Evolutionary conservation across 768 basidiomycete genomes (phyloP), one percentile per base, ranked within the genome.

Genomic region (Auricularia auricula-judae): DNA sequence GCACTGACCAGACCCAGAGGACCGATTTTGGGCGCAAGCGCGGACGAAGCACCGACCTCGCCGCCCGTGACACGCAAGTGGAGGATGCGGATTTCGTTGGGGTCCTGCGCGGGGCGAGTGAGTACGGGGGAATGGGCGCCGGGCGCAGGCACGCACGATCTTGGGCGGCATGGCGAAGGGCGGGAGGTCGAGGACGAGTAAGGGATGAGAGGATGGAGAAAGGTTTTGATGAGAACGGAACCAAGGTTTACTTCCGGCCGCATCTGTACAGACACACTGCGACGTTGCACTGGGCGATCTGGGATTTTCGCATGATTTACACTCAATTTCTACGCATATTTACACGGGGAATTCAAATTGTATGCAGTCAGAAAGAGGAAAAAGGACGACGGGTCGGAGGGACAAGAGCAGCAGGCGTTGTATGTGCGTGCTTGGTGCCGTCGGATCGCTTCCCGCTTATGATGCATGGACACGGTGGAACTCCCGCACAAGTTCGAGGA

Each of bases 21-120:
- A 86, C 97, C 97, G 76, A 99, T 98, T 86, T 99, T 99, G 67
- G 97, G 97, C 62, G 97, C 97, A 68, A 99, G 85, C 66, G 97
- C 95, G 66, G 97, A 94, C 5, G 96, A 98, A 66, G 97, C 92
- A 82, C 96, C 97, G 75, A 98, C 93, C 82, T 98, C 97, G 85
- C 97, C 97, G 79, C 97, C 97, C 64, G 93, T 97, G 63, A 93
- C 93, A 71, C 96, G 86, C 76, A 98, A 89, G 85, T 94, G 93
- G 84, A 98, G 97, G 80, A 97, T 91, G 83, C 98, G 98, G 77
- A 98, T 82, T 82, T 99, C 96, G 79, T 82, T 90, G 72, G 96
- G 96, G 83, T 99, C 96, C 91, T 93, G 23, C 29, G 4, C 73
- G n/a, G 10, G 39, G 53, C 33, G 3, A 33, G 59, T 63, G 21